These are phyloP conservation scores for Aurantiochytrium sp. DNA, from an alignment of 108 stramenopile species.

Conservation along the genomic window DNA sequence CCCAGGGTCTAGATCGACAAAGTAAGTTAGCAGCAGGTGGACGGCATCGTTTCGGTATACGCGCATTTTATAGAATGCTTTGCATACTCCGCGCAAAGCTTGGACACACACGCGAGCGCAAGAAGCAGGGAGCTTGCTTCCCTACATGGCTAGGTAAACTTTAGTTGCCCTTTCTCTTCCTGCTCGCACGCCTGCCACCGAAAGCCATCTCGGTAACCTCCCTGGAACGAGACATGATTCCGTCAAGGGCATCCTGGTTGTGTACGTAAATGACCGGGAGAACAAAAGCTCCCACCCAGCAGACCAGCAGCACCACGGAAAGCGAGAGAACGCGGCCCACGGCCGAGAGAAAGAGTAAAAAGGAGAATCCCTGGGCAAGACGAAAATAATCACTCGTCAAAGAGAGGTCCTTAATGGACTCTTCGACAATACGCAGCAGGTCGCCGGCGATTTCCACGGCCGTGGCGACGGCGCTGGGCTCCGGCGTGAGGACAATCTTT, in stretches of 20 bases:
- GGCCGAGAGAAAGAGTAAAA: neutral
- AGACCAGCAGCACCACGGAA: neutral
- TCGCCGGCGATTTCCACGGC: neutral
- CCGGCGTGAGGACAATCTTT: neutral
- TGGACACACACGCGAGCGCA: no score
- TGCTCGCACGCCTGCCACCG: neutral
- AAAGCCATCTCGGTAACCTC: neutral
- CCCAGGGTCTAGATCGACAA: no score
- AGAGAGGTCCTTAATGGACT: constrained; percentile 6
- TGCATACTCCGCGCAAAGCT: no score
- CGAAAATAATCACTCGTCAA: neutral
- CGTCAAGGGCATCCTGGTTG: neutral
- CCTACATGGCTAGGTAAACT: neutral
- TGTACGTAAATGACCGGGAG: neutral
- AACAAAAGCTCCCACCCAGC: neutral
- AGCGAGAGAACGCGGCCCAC: neutral
- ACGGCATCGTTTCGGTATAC: no score
- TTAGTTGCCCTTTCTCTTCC: neutral
- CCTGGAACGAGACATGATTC: neutral
- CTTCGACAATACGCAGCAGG: neutral
- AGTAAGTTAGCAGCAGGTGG: no score
- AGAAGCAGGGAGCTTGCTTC: no score
- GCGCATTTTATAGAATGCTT: no score
- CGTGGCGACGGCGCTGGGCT: neutral
- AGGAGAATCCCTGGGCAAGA: neutral